Base-by-base conservation (phyloP, 371 early-diverging fungal species). In the Mortierella polycephala region DNA sequence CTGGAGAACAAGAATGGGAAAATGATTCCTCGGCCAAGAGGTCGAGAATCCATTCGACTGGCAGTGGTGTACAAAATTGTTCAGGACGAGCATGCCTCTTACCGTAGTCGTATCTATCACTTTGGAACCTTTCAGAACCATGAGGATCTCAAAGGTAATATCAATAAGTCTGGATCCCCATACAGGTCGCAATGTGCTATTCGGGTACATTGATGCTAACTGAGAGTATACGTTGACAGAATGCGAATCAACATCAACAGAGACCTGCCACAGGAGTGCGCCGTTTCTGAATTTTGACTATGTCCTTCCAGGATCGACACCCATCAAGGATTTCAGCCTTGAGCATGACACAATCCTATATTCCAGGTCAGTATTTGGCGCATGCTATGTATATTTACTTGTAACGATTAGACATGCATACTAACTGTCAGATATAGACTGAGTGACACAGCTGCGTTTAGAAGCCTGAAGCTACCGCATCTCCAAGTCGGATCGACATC, bases 241-340 rank as follows among this genome's bases (percentile, higher is more conserved):
- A 8, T 76, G 75, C 21, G 58, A 21, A 7, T 54, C 60, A 44
- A 20, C 20, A 9, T 66, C 70, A 6, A 61, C 57, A 14, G 69
- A 71, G 20, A 76, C 67, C 5, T 76, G 77, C 12, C 77, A 76
- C 57, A 45, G n/a, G n/a, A 63, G 66, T 8, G 69, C 40, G 5
- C 70, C 80, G 3, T 79, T 79, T 60, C 13, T 69, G 53, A 69
- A 37, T 54, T 79, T 69, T 66, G 80, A 79, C 47, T 79, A 73
- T 53, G 49, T 66, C 21, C 67, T 79, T 10, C 73, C 80, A 23
- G 80, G 80, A 39, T 69, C 73, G 13, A 66, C 69, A 5, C 67
- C 66, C 12, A 66, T 79, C 56, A 79, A 79, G 40, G 80, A 79
- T 21, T 72, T 79, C 45, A 73, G 55, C 21, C 70, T 79, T 11